Percentiles rank a stretch among this genome's conserved stretches.
Evolutionary conservation across 148 eudicot species (phyloP).

Genomic region (Linanthus parryae): DNA sequence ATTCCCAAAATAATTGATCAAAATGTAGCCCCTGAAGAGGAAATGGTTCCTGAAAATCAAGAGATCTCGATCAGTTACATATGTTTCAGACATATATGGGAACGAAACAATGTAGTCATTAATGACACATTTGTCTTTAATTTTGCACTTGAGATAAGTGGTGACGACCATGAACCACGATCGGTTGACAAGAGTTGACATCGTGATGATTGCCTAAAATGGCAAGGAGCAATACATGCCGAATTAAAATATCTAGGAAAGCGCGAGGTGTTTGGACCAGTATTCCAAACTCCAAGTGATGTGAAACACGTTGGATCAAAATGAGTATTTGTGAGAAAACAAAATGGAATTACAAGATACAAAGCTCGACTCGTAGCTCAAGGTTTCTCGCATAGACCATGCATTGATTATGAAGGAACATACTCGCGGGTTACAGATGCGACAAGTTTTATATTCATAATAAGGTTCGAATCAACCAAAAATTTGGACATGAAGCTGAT

Average conservation of each 20-base stretch:
- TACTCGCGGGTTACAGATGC: too few relatives aligned
- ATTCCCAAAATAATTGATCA: background rate
- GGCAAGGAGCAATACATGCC: background rate
- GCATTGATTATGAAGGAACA: too few relatives aligned
- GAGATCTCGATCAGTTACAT: background rate
- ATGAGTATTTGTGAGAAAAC: too few relatives aligned
- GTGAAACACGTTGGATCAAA: too few relatives aligned
- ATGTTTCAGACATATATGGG: background rate
- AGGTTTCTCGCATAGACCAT: too few relatives aligned
- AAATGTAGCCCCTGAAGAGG: background rate
- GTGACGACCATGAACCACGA: slow-evolving; percentile 1
- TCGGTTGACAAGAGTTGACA: background rate
- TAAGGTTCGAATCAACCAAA: too few relatives aligned
- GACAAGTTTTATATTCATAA: too few relatives aligned
- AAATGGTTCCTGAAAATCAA: background rate
- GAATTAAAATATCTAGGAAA: background rate
- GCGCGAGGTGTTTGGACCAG: background rate
- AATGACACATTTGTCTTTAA: background rate
- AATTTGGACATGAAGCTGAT: background rate
- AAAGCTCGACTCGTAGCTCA: background rate
- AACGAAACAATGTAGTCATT: background rate
- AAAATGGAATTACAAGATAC: background rate
- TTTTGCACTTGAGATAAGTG: background rate
- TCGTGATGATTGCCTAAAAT: background rate
- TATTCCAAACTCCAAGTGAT: background rate